These are phyloP conservation scores for Beta corolliflora DNA, from an alignment of 179 eudicot genomes.

Conservation along the genomic window DNA sequence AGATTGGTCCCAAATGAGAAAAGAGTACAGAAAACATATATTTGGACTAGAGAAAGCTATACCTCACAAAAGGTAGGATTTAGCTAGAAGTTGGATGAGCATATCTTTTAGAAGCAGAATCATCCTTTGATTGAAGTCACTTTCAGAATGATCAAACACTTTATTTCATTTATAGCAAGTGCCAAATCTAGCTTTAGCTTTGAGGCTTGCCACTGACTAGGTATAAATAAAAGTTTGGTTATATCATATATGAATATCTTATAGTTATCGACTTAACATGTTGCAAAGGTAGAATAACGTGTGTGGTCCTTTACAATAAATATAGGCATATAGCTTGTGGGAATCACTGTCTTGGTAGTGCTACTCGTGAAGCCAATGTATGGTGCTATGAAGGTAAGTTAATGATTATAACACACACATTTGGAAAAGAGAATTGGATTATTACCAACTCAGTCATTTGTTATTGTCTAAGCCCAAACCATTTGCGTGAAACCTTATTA, in stretches of 20 bases:
- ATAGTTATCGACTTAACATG: constrained; percentile 10
- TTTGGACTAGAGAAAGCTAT: neutral
- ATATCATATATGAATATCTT: too few relatives aligned
- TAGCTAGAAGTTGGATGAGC: neutral
- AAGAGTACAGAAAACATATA: neutral
- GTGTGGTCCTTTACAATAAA: too few relatives aligned
- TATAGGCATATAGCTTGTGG: neutral
- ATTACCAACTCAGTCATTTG: too few relatives aligned
- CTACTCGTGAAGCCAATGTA: too few relatives aligned
- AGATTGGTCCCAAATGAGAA: constrained; percentile 7
- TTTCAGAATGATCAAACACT: neutral
- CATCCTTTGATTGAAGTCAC: neutral
- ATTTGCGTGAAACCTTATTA: too few relatives aligned
- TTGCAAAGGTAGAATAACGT: neutral
- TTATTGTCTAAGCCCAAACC: too few relatives aligned
- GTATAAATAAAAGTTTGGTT: neutral
- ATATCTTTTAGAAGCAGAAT: neutral
- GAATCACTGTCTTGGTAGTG: neutral
- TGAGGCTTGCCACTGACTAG: constrained; percentile 11
- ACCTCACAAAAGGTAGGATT: neutral
- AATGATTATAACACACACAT: too few relatives aligned
- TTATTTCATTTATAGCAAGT: neutral
- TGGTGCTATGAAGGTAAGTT: too few relatives aligned
- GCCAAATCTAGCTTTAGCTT: constrained; percentile 7
- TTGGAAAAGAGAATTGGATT: too few relatives aligned